phyloP scores from a whole-genome alignment of 306 rosid species.

The Pterocarpus macrocarpus region DNA sequence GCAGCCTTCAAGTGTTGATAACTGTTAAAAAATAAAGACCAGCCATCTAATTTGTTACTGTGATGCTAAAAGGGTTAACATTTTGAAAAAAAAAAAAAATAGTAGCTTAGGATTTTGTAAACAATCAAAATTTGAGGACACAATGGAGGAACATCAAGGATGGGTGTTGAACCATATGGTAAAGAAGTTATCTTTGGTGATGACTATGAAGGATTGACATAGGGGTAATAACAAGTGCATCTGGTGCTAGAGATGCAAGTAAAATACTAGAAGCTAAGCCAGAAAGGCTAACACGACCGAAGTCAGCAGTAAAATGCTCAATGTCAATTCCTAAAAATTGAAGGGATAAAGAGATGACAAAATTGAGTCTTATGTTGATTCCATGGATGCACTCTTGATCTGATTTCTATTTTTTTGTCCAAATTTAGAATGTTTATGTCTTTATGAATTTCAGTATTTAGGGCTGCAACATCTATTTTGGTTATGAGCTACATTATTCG shows the following conservation, averaged over 20 bases:
- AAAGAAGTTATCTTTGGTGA: not conserved
- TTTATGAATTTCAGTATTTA: not conserved
- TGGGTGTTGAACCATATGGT: not conserved
- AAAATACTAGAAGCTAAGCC: not conserved
- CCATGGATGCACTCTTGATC: not conserved
- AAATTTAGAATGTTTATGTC: no score
- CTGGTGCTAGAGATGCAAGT: not conserved
- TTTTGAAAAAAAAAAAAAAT: not conserved
- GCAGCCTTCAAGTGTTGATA: not conserved
- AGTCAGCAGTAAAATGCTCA: not conserved
- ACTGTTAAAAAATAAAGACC: not conserved
- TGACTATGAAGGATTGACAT: not conserved
- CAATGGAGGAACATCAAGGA: slow-evolving; percentile 10
- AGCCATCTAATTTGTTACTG: not conserved
- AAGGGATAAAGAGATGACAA: slow-evolving; percentile 16
- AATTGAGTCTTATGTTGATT: not conserved
- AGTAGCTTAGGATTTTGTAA: not conserved
- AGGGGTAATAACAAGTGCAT: not conserved
- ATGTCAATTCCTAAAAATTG: not conserved
- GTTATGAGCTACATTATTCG: not conserved
- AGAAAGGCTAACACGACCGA: not conserved
- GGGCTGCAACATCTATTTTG: not conserved
- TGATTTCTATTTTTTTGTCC: slow-evolving; percentile 8
- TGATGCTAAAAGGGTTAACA: not conserved
- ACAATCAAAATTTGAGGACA: slow-evolving; percentile 9